A percentile compares a stretch with the other conserved stretches of the same genome.
phyloP scores from a whole-genome alignment of 2,329 filamentous ascomycete genomes.

The Penicillium aurantiogriseum region DNA sequence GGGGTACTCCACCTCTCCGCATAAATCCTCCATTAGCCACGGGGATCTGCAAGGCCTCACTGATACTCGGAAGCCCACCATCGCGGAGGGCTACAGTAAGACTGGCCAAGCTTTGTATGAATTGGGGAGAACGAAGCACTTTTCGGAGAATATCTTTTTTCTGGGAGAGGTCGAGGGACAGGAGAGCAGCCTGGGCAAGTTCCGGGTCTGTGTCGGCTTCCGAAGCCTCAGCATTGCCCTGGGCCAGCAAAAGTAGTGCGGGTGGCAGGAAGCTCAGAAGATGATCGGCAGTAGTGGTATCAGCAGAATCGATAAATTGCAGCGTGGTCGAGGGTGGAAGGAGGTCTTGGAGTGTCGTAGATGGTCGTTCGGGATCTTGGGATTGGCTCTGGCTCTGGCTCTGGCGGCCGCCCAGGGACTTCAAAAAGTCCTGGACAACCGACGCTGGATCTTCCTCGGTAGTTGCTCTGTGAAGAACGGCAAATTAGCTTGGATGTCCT shows the following conservation, averaged over 20 bases:
- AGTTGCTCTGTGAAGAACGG: slow-evolving; percentile 54
- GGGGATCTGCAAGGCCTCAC: slow-evolving; percentile 77
- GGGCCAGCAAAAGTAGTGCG: slow-evolving; percentile 71
- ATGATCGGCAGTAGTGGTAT: slow-evolving; percentile 64
- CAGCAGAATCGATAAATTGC: slow-evolving; percentile 68
- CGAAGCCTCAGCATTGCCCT: slow-evolving; percentile 61
- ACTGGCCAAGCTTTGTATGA: slow-evolving; percentile 79
- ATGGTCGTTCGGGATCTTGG: slow-evolving; percentile 60
- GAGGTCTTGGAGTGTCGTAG: slow-evolving; percentile 82
- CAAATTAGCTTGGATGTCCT: slow-evolving; percentile 17
- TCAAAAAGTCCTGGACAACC: slow-evolving; percentile 83
- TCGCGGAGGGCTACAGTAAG: slow-evolving; percentile 85
- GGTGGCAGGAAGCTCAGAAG: slow-evolving; percentile 78
- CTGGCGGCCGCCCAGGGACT: slow-evolving; percentile 64
- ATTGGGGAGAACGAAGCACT: slow-evolving; percentile 85
- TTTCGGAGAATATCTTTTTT: slow-evolving; percentile 79
- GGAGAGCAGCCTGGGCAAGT: slow-evolving; percentile 68
- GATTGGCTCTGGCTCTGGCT: slow-evolving; percentile 48
- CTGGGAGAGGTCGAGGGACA: slow-evolving; percentile 68
- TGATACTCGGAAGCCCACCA: slow-evolving; percentile 84
- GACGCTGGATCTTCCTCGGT: slow-evolving; percentile 67
- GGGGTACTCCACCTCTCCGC: slow-evolving; percentile 72
- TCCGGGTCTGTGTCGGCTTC: slow-evolving; percentile 67
- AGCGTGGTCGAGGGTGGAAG: slow-evolving; percentile 75
- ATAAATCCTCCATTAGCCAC: slow-evolving; percentile 84